phyloP scores from a whole-genome alignment of 371 early-diverging fungal genomes.

The Syncephalastrum monosporum region DNA sequence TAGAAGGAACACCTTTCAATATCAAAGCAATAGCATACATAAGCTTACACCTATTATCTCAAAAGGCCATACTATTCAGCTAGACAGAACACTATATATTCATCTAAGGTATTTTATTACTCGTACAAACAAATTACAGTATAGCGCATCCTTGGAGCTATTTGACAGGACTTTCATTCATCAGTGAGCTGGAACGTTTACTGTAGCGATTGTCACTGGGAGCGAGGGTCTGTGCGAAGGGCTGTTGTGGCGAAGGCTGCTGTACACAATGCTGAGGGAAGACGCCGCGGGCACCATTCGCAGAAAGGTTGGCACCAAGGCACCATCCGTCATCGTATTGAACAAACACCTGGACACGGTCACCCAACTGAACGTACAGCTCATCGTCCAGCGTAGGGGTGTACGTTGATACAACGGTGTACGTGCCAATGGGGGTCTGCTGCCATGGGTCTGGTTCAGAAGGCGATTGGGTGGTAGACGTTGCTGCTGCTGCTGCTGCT shows the following conservation, averaged over 20 bases:
- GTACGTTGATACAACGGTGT: slow-evolving; percentile 41
- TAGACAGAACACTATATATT: too few relatives aligned
- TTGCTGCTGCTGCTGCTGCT: too few relatives aligned
- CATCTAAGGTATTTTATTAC: too few relatives aligned
- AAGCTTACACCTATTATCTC: too few relatives aligned
- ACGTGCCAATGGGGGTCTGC: slow-evolving; percentile 31
- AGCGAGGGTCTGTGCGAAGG: slow-evolving; percentile 1
- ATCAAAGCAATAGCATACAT: too few relatives aligned
- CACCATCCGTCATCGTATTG: slow-evolving; percentile 25
- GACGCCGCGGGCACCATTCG: slow-evolving; percentile 29
- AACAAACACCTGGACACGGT: slow-evolving; percentile 15
- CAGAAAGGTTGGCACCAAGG: slow-evolving; percentile 9
- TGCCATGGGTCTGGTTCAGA: slow-evolving; percentile 8
- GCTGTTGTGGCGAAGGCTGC: background rate
- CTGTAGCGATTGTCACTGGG: slow-evolving; percentile 9
- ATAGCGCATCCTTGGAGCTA: too few relatives aligned
- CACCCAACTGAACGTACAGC: slow-evolving; percentile 23
- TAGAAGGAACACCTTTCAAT: too few relatives aligned
- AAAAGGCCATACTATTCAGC: too few relatives aligned
- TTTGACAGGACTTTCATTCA: background rate
- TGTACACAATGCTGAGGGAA: slow-evolving; percentile 53
- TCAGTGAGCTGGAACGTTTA: slow-evolving; percentile 15
- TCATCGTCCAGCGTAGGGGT: slow-evolving; percentile 18
- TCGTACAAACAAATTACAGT: too few relatives aligned
- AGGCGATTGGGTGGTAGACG: background rate